Evolutionary conservation across 192 early-diverging fungal species (phyloP), one percentile per base, ranked within the genome.

Genomic region (Allomyces javanicus): DNA sequence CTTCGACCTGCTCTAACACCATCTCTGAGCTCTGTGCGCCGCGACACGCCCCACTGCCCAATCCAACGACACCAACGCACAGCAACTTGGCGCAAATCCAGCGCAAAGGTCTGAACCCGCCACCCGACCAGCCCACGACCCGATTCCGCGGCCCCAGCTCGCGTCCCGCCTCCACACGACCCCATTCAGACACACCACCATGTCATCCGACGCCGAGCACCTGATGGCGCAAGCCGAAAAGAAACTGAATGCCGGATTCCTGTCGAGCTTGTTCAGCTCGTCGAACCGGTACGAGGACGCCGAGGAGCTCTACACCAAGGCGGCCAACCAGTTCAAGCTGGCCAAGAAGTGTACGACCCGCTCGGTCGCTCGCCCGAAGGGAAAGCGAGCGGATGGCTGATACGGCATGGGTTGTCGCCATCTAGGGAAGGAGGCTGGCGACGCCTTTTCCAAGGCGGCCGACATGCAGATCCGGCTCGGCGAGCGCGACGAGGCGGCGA

Each of bases 201-300:
- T 40, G 33, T 40, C 33, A 0, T 67, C 62, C 62, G 62, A 85
- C 68, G 83, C 81, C 62, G 75, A 75, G 67, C 73, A 75, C 61
- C 70, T 87, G 33, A 70, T 90, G 25, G 74, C 80, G 27, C 81
- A 84, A 70, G 89, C 89, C 25, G 81, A 87, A 72, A 88, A 86
- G 70, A 85, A 79, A 67, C 50, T 58, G 17, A 58, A 58, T 14
- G 81, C 85, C 17, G 77, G 75, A 3, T 73, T 78, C 24, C 77
- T 75, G 65, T 72, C 81, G 25, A 89, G 86, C 83, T 75, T 81
- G 63, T 87, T 86, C 72, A 77, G 81, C 50, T 81, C 85, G 3
- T 81, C 84, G 1, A 90, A 91, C 67, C 97, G 96, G 72, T 85
- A 85, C 68, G 94, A 97, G 64, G 94, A 99, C 71, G 94, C 96